Conservation (phyloP, 2,329 filamentous ascomycete genomes). For the Penicillium sp. region DNA sequence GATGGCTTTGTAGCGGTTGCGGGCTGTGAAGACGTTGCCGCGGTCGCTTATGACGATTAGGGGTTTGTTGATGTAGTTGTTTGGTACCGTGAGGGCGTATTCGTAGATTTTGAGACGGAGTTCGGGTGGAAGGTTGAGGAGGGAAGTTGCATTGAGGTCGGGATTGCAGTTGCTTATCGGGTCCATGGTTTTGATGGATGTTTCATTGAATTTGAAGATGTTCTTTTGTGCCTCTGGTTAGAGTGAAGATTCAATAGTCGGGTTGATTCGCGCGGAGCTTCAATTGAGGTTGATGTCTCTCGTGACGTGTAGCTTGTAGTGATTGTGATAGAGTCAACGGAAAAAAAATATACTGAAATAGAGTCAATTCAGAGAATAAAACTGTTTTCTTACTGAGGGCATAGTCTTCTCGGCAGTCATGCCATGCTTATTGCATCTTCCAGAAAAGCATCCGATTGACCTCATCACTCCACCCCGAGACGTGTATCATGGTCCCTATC, state of each 20-base stretch:
- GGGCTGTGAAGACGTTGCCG: slow-evolving; percentile 41
- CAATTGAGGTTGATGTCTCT: not conserved
- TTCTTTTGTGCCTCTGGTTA: not conserved
- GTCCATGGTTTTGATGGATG: slow-evolving; percentile 1
- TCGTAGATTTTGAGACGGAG: slow-evolving; percentile 45
- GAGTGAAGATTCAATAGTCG: not conserved
- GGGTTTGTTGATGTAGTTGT: slow-evolving; percentile 41
- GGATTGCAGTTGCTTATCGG: not conserved
- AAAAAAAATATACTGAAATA: no score
- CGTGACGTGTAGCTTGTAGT: not conserved
- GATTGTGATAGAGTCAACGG: not conserved
- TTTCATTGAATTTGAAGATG: not conserved
- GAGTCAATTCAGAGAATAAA: not conserved
- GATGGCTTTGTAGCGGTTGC: slow-evolving; percentile 40
- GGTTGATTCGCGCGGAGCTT: not conserved
- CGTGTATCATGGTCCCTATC: not conserved
- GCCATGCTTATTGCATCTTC: not conserved
- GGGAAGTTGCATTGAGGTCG: slow-evolving; percentile 18
- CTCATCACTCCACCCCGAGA: not conserved
- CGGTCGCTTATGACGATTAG: slow-evolving; percentile 44
- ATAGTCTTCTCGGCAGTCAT: not conserved
- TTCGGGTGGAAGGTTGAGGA: slow-evolving; percentile 40
- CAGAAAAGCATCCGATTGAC: not conserved
- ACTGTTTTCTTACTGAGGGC: not conserved
- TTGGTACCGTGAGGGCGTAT: slow-evolving; percentile 39